Evolutionary conservation across 768 basidiomycete genomes (phyloP), one percentile per base, ranked within the genome.

Genomic region (Pleurotus cornucopiae): DNA sequence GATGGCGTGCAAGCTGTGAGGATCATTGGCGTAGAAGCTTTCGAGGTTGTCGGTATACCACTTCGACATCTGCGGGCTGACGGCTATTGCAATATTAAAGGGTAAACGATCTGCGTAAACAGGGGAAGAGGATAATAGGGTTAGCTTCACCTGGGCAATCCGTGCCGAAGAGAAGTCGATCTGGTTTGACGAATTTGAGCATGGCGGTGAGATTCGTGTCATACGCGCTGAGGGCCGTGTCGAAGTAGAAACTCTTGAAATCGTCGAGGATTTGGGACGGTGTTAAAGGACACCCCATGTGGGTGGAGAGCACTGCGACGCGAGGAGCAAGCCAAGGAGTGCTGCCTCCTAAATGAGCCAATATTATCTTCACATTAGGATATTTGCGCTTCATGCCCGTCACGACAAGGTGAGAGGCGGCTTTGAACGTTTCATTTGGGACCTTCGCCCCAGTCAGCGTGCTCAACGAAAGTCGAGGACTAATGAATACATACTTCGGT

Each of bases 391-490:
- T 88, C 63, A 74, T 70, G 46, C 86, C 85, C 0, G 85, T 80
- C 20, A 90, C 83, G 46, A 91, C 87, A 47, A 91, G 78, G 64
- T 89, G 86, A 2, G 88, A 83, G 34, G 88, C 88, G 1, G 87
- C 89, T 71, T 89, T 90, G 75, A 83, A 89, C 0, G 89, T 91
- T 68, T 91, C 89, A 64, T 89, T 85, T 5, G 88, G 89, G 0
- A 88, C 87, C 88, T 90, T 55, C 55, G 21, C n/a, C 30, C 57
- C 37, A 45, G 48, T 38, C 21, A 45, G 13, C 40, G 46, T 46
- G 14, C 20, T 21, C n/a, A 5, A 37, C 11, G 18, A 34, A 37
- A 40, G 23, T 25, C 11, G 37, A 12, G 14, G 2, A 18, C 43
- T 59, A 13, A 34, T 26, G 11, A 44, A 16, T 46, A 49, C 55